Percentiles rank a stretch among this genome's conserved stretches.
These are phyloP conservation scores for Sextonia rubra DNA, from an alignment of 164 flowering plant species.

Conservation along the genomic window DNA sequence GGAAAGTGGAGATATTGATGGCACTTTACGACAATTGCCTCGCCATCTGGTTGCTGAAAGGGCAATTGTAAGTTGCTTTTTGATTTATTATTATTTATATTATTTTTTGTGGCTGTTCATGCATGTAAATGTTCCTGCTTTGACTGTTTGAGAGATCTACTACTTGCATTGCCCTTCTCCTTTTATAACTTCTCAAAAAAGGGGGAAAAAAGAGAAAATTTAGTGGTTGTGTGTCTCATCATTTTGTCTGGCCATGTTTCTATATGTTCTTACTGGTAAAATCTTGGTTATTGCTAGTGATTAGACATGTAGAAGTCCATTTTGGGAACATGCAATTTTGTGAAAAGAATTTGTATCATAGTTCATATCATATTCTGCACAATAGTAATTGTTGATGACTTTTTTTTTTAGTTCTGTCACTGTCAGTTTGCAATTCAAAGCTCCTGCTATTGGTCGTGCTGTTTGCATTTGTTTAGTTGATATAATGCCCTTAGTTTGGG, in stretches of 20 bases:
- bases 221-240: neutral
- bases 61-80: constrained; percentile 65
- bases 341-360: neutral
- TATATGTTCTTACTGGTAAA: neutral
- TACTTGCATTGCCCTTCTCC: neutral
- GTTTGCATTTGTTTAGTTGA: neutral
- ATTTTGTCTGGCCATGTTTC: neutral
- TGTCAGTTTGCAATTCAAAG: neutral
- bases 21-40: constrained; percentile 71
- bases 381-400: neutral
- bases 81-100: no score
- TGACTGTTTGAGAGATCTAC: neutral
- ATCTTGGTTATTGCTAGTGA: neutral
- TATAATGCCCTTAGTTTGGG: neutral
- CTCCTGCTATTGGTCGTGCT: neutral
- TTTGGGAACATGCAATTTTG: neutral
- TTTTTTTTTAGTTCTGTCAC: neutral
- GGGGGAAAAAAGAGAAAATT: no score
- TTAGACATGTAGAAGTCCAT: neutral
- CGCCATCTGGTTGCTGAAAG: constrained; percentile 82
- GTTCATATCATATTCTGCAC: neutral
- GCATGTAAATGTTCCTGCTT: neutral
- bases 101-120: neutral
- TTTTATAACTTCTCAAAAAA: neutral
- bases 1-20: constrained; percentile 74